Percentiles rank a stretch among this genome's conserved stretches.
These are phyloP conservation scores for Bocquillonia castaneifolia DNA, from an alignment of 441 rosid genomes.

Conservation along the genomic window DNA sequence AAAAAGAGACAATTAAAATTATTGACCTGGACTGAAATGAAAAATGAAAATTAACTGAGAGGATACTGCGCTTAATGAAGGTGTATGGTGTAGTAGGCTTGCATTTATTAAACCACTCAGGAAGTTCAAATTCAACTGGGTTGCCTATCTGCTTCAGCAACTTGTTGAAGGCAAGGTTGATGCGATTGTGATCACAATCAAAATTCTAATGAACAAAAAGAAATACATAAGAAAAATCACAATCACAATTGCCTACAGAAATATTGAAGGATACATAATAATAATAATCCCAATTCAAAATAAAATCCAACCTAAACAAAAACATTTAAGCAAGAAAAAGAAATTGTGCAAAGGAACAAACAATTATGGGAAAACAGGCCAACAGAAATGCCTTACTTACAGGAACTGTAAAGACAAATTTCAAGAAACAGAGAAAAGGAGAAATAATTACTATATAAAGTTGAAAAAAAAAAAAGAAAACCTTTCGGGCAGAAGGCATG, in stretches of 20 bases:
- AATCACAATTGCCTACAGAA: too few species aligned
- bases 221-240: slow-evolving; percentile 6
- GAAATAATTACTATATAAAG: too few species aligned
- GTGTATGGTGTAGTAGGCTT: slow-evolving; percentile 56
- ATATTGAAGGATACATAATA: too few species aligned
- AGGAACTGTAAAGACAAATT: too few species aligned
- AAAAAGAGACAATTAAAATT: too few species aligned
- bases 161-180: slow-evolving; percentile 52
- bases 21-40: background rate
- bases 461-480: background rate
- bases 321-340: too few species aligned
- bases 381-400: background rate
- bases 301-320: too few species aligned
- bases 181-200: slow-evolving; percentile 37
- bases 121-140: slow-evolving; percentile 73
- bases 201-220: slow-evolving; percentile 40
- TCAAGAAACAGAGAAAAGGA: too few species aligned
- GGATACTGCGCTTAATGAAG: slow-evolving; percentile 88
- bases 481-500: slow-evolving; percentile 12
- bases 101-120: slow-evolving; percentile 65
- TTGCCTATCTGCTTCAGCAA: slow-evolving; percentile 60
- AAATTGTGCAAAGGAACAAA: too few species aligned
- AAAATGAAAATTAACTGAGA: background rate
- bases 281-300: background rate
- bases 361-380: background rate